Base-by-base conservation (phyloP, 2,329 filamentous ascomycete species). In the Phyllachora maydis region DNA sequence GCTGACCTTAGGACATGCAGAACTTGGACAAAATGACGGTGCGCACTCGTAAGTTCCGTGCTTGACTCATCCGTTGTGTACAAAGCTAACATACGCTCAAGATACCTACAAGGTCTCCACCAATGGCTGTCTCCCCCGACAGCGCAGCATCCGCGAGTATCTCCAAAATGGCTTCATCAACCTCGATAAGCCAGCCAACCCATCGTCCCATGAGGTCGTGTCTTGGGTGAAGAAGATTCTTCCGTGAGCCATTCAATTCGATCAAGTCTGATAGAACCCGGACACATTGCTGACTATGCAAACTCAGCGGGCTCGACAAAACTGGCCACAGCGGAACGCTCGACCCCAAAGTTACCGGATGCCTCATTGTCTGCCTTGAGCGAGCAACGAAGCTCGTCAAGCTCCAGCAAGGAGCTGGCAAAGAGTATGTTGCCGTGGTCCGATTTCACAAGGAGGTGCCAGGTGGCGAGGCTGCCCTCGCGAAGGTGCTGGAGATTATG, bases 181-280 rank as follows among this genome's bases (percentile, higher is more conserved):
- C 59, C 72, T 93, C 38, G 79, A 90, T 58, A 91, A 91, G 60
- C 88, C 85, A 28, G 90, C 83, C 25, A 98, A 98, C 59, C 85
- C 85, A 26, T 93, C 83, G 36, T 88, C 76, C 43, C 88, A 98
- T 65, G 88, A 98, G 62, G 88, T 98, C 35, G 88, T 98, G 44
- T 85, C 88, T 36, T 98, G 88, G 88, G 77, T 95, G 39, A 98
- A 98, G 73, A 74, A 85, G 40, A 95, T 95, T 42, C 64, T 98
- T 27, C 73, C 76, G 75, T 82, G n/a, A n/a, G n/a, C n/a, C n/a
- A 67, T 34, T 53, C 43, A 23, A 12, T 11, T 9, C 12, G 10
- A 4, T 8, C 14, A 10, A 5, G 13, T 11, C 4, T 19, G 14
- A n/a, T 16, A 12, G 11, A n/a, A n/a, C n/a, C n/a, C n/a, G n/a